Evolutionary conservation across 352 stramenopile genomes (phyloP).

Genomic region (Poterioochromonas sp.): DNA sequence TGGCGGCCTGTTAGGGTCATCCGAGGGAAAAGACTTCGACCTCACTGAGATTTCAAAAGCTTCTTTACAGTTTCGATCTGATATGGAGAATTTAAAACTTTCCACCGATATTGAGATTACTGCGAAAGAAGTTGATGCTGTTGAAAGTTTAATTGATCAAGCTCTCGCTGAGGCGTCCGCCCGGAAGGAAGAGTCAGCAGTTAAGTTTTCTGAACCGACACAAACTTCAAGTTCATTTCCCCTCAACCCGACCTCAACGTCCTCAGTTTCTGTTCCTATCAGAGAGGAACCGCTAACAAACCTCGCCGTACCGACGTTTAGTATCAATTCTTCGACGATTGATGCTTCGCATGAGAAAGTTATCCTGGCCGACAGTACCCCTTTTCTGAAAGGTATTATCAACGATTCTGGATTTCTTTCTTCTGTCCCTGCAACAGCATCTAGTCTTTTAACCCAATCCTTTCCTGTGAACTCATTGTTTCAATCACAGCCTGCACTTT

Average conservation of each 20-base stretch:
- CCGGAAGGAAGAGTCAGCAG: neutral
- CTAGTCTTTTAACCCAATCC: neutral
- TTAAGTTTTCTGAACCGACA: neutral
- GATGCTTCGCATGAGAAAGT: too few relatives aligned
- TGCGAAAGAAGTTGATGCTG: neutral
- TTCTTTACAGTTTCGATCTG: slow-evolving; percentile 15
- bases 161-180: too few relatives aligned
- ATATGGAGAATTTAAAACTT: neutral
- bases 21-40: neutral
- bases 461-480: neutral
- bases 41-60: neutral
- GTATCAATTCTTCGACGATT: neutral
- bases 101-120: neutral
- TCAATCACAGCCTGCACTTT: neutral
- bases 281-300: neutral
- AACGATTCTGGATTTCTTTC: neutral
- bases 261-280: too few relatives aligned
- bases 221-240: neutral
- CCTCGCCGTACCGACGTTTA: neutral
- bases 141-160: neutral
- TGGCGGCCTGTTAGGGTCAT: too few relatives aligned
- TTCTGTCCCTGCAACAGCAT: neutral
- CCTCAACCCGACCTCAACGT: neutral
- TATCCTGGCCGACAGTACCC: neutral
- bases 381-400: neutral